Conservation (phyloP, 2,329 filamentous ascomycete species). For the Blastomyces emzantsi region DNA sequence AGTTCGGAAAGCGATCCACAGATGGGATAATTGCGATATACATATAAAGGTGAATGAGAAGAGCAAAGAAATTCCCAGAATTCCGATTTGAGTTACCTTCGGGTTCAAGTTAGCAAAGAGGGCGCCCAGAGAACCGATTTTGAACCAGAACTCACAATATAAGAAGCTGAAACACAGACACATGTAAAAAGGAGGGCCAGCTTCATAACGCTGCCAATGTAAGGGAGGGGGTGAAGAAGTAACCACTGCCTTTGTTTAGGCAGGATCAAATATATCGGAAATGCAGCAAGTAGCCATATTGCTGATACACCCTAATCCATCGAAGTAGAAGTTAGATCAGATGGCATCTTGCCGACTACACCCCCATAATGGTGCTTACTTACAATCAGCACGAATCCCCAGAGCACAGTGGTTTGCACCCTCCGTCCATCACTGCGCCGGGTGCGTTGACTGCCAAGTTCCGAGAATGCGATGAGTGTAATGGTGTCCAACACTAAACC, state of each 20-base stretch:
- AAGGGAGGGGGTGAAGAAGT: constrained; percentile 3
- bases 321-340: background rate
- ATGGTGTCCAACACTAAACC: constrained; percentile 35
- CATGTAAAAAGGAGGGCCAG: constrained; percentile 29
- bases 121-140: background rate
- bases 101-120: constrained; percentile 13
- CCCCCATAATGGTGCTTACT: background rate
- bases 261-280: constrained; percentile 9
- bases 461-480: constrained; percentile 29
- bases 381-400: constrained; percentile 15
- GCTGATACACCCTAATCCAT: constrained; percentile 10
- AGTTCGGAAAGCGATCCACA: constrained; percentile 27
- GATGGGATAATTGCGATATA: constrained; percentile 25
- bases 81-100: constrained; percentile 35
- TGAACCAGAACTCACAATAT: constrained; percentile 29
- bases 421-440: constrained; percentile 6
- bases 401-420: constrained; percentile 13
- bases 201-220: constrained; percentile 26
- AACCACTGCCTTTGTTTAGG: constrained; percentile 6
- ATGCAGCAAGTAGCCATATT: constrained; percentile 9
- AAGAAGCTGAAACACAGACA: constrained; percentile 29
- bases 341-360: background rate
- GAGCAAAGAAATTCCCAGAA: constrained; percentile 33
- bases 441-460: constrained; percentile 13
- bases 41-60: constrained; percentile 29